These are phyloP conservation scores for Dichotomocladium elegans DNA, from an alignment of 371 early-diverging fungal genomes.

Conservation along the genomic window DNA sequence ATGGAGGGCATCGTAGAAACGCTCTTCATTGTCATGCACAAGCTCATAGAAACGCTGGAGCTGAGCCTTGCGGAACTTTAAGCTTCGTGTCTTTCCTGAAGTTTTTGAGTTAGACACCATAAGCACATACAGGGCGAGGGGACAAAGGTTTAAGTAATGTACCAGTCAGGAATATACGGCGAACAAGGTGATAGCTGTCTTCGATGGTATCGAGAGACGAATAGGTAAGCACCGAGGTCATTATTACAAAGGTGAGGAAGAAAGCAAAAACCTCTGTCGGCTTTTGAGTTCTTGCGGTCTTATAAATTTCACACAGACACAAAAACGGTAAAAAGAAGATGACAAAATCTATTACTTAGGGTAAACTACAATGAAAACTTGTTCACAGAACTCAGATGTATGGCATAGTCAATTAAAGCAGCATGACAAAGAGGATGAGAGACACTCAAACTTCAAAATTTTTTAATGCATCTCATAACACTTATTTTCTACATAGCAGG, in stretches of 20 bases:
- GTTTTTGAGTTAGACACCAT: too few relatives aligned
- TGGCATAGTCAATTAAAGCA: too few relatives aligned
- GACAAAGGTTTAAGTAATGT: too few relatives aligned
- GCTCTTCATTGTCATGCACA: conserved; percentile 63
- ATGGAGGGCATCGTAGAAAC: conserved; percentile 54
- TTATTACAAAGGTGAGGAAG: not conserved
- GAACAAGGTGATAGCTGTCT: conserved; percentile 29
- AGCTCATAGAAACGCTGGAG: conserved; percentile 62
- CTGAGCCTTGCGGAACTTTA: conserved; percentile 65
- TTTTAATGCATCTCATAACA: too few relatives aligned
- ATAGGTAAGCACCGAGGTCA: conserved; percentile 16
- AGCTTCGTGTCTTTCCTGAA: conserved; percentile 42
- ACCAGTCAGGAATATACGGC: conserved; percentile 32
- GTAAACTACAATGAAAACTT: too few relatives aligned
- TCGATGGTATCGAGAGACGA: conserved; percentile 37
- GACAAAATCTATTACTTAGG: not conserved
- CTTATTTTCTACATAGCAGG: too few relatives aligned
- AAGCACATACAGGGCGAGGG: too few relatives aligned
- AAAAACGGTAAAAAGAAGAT: not conserved
- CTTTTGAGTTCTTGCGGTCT: not conserved
- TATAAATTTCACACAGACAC: not conserved
- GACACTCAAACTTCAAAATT: too few relatives aligned
- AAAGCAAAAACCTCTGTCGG: not conserved
- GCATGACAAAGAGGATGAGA: too few relatives aligned
- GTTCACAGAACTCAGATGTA: too few relatives aligned